A percentile compares a stretch with the other conserved stretches of the same genome.
Conservation (phyloP, 257 asterid genomes). For the Plantago major region DNA sequence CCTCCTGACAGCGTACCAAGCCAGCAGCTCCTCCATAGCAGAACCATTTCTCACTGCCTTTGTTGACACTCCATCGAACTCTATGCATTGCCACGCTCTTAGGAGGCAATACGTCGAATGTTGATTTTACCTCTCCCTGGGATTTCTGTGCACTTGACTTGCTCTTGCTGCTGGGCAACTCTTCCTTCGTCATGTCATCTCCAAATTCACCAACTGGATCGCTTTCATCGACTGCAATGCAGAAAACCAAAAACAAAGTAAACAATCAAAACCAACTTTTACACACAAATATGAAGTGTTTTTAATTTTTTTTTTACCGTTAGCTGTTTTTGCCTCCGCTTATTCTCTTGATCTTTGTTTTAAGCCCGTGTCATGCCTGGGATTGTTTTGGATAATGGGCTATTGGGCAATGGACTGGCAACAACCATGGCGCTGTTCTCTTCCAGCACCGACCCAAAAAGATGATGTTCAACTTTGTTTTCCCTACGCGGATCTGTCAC, state of each 20-base stretch:
- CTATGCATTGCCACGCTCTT: conserved; percentile 64
- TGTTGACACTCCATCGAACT: conserved; percentile 83
- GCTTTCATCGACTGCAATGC: background rate
- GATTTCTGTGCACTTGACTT: background rate
- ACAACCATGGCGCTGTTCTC: conserved; percentile 51
- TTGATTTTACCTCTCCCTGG: conserved; percentile 5
- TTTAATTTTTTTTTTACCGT: background rate
- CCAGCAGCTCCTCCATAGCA: conserved; percentile 96
- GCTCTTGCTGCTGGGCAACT: background rate
- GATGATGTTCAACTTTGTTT: conserved; percentile 56
- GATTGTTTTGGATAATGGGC: too few species aligned
- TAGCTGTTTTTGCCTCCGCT: background rate
- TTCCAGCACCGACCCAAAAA: conserved; percentile 70
- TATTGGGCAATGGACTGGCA: conserved; percentile 40
- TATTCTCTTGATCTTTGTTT: conserved; percentile 1
- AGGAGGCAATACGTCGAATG: conserved; percentile 48
- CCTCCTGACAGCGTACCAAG: conserved; percentile 64
- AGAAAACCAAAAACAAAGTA: background rate
- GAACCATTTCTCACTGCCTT: conserved; percentile 79
- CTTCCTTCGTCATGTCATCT: background rate
- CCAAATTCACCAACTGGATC: background rate
- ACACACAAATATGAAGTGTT: background rate
- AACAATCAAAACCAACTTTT: background rate
- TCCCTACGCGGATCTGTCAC: conserved; percentile 48
- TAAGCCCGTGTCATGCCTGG: conserved; percentile 41